These are phyloP conservation scores for Metarhizium rileyi DNA, from an alignment of 2,329 filamentous ascomycete genomes.

Conservation along the genomic window DNA sequence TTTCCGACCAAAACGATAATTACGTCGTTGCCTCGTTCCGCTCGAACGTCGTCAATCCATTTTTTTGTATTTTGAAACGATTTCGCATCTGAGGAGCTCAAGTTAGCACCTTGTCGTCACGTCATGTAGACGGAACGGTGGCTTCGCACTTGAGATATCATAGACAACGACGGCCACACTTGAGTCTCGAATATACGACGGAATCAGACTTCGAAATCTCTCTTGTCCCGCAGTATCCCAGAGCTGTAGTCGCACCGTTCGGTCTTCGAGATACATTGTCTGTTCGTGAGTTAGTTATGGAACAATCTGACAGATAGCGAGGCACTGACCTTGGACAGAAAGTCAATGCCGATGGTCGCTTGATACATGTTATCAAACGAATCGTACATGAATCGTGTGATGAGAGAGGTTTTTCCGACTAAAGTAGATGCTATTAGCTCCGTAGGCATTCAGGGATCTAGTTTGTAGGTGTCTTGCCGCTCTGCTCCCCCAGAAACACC, in stretches of 20 bases:
- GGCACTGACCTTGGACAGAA: conserved; percentile 76
- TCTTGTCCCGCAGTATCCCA: conserved; percentile 99
- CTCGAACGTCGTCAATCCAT: conserved; percentile 98
- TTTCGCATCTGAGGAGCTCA: conserved; percentile 57
- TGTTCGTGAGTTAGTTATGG: conserved; percentile 8
- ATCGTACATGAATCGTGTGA: conserved; percentile 99
- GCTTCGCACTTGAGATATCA: conserved; percentile 72
- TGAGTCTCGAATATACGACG: conserved; percentile 96
- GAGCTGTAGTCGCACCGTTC: conserved; percentile 91
- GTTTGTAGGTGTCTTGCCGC: conserved; percentile 55
- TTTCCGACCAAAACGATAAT: conserved; percentile 98
- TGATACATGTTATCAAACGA: conserved; percentile 99
- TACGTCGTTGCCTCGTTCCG: conserved; percentile 94
- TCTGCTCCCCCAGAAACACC: conserved; percentile 97
- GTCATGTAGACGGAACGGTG: conserved; percentile 2
- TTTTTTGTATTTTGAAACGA: conserved; percentile 98
- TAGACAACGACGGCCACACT: conserved; percentile 98
- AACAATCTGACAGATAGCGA: background rate
- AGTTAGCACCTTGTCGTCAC: conserved; percentile 5
- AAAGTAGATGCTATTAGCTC: conserved; percentile 18
- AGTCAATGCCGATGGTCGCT: conserved; percentile 98
- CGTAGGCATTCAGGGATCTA: background rate
- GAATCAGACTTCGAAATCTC: conserved; percentile 91
- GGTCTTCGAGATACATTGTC: conserved; percentile 99
- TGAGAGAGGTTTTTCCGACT: conserved; percentile 98